Base-by-base conservation (phyloP, 345 rosid species). In the Ceriops zippeliana region DNA sequence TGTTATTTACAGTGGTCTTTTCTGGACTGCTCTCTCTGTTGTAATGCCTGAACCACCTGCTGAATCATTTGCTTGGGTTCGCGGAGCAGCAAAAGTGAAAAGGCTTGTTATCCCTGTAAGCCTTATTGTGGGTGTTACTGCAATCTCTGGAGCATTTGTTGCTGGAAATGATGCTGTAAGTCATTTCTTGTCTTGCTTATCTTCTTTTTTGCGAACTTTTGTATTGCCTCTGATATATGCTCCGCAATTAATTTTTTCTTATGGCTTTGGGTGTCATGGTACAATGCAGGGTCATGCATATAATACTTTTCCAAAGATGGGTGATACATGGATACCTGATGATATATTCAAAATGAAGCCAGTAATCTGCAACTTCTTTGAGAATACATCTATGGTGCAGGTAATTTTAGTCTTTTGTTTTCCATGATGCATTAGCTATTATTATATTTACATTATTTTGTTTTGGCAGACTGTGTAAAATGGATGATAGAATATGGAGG, bases 131-230 rank as follows among this genome's bases (percentile, higher is more conserved):
- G 96, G 89, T 62, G 70, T 91, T 70, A 95, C 98, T 51, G 99
- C 96, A 5, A 66, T 95, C 34, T 91, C 96, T 37, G 99, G 99
- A 37, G 99, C 98, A 28, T 90, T 95, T 69, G 99, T 95, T 34
- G 99, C 96, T 34, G 98, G 99, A 77, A 91, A 95, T 78, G 98
- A 95, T 86, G 98, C 97, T 65, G 99, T 87, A 78, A 58, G 93
- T 38, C 19, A 13, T 42, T 42, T 13, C 38, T 59, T 34, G 26
- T 65, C 49, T 0, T 62, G 65, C 6, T 17, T 5, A 11, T 61
- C 34, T 35, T 31, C 58, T 73, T 3, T 42, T 42, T 42, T 1
- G 2, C 19, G 5, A 42, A 42, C 49, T 62, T 20, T 1, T 20
- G 38, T 21, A 61, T 51, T 52, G 24, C 20, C 4, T 52, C 17